A percentile compares a stretch with the other conserved stretches of the same genome.
These are phyloP conservation scores for Alloteropsis angusta DNA, from an alignment of 202 grass and related monocot species.

Conservation along the genomic window DNA sequence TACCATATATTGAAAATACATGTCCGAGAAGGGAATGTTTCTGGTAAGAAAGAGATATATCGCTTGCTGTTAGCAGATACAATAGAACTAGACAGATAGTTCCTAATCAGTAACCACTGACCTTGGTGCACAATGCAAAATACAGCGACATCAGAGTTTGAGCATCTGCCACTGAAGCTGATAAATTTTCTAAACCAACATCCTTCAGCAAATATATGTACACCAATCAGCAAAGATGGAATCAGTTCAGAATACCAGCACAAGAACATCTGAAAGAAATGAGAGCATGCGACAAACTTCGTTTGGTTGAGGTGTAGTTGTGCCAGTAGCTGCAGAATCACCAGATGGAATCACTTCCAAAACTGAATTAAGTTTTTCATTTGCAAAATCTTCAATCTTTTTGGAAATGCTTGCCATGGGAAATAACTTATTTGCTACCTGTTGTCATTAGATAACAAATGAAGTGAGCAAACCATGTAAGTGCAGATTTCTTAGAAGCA, in stretches of 20 bases:
- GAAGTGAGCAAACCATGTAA: conserved; percentile 21
- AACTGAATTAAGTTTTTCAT: conserved; percentile 73
- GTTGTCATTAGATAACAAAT: conserved; percentile 20
- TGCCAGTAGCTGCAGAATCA: conserved; percentile 36
- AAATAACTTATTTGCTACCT: conserved; percentile 98
- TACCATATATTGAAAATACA: conserved; percentile 78
- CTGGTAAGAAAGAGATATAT: conserved; percentile 40
- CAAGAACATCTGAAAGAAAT: conserved; percentile 11
- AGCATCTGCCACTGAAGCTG: conserved; percentile 45
- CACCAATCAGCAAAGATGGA: conserved; percentile 14
- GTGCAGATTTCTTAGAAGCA: conserved; percentile 7
- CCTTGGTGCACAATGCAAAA: conserved; percentile 97
- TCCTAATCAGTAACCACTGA: conserved; percentile 38
- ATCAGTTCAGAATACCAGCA: conserved; percentile 8
- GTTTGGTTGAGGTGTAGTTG: conserved; percentile 24
- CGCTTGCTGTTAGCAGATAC: conserved; percentile 26
- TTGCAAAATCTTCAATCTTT: conserved; percentile 88
- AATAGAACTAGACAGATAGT: conserved; percentile 21
- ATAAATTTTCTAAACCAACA: conserved; percentile 41
- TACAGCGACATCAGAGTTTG: conserved; percentile 79
- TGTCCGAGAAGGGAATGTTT: conserved; percentile 85
- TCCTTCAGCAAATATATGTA: conserved; percentile 45
- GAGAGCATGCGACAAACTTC: conserved; percentile 40
- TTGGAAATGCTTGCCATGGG: conserved; percentile 75
- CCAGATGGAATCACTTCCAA: conserved; percentile 36